Evolutionary conservation across 768 basidiomycete genomes (phyloP).

Genomic region (Amanita muscaria): DNA sequence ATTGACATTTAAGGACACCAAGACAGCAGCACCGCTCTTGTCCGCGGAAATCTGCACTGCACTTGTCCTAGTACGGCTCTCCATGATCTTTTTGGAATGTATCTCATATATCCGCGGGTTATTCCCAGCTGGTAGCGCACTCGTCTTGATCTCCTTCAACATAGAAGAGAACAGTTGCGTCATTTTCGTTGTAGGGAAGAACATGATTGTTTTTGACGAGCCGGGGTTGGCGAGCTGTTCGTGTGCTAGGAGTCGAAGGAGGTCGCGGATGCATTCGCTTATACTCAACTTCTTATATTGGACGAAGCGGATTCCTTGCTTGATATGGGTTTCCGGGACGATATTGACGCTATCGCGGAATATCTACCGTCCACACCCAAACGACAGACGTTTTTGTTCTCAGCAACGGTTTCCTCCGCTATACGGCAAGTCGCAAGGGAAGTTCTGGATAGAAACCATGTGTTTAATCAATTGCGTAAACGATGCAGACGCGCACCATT

Average conservation of each 20-base stretch:
- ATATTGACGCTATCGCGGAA: too few relatives aligned
- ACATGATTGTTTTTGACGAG: conserved; percentile 70
- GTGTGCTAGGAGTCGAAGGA: conserved; percentile 73
- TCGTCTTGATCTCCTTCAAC: conserved; percentile 38
- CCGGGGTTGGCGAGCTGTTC: conserved; percentile 72
- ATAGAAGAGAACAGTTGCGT: conserved; percentile 67
- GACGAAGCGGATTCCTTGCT: conserved; percentile 52
- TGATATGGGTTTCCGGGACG: too few relatives aligned
- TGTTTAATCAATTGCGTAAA: too few relatives aligned
- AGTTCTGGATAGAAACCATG: too few relatives aligned
- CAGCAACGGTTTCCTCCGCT: too few relatives aligned
- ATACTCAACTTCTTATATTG: conserved; percentile 73
- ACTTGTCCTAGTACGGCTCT: conserved; percentile 46
- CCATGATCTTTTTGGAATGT: conserved; percentile 67
- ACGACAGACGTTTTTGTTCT: too few relatives aligned
- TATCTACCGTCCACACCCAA: too few relatives aligned
- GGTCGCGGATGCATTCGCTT: conserved; percentile 76
- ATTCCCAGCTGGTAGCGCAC: conserved; percentile 39
- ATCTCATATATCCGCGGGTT: conserved; percentile 66
- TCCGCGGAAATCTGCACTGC: conserved; percentile 54
- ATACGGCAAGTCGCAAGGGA: too few relatives aligned
- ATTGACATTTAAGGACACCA: conserved; percentile 84
- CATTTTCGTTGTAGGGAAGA: conserved; percentile 79
- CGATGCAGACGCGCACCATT: too few relatives aligned
- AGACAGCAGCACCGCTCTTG: conserved; percentile 43